Evolutionary conservation across 2,329 filamentous ascomycete genomes (phyloP).

Genomic region (Cladosporium sp.): DNA sequence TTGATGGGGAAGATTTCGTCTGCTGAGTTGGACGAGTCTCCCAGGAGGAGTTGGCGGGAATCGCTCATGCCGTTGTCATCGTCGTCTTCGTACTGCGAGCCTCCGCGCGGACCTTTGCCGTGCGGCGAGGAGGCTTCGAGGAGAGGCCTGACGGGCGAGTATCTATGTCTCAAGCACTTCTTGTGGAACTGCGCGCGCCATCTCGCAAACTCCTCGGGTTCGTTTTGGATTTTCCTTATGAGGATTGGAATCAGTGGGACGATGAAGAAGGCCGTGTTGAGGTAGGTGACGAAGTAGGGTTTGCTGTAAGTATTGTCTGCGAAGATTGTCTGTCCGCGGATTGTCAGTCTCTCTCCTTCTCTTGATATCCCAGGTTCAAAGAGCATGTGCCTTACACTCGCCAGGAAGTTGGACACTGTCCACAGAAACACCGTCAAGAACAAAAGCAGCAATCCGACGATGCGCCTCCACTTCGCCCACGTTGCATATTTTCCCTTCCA

Average conservation of each 20-base stretch:
- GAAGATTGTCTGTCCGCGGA: constrained; percentile 71
- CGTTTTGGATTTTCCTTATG: constrained; percentile 31
- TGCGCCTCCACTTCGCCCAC: constrained; percentile 50
- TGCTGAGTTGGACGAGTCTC: constrained; percentile 17
- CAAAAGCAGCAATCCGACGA: constrained; percentile 73
- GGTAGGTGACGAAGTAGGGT: constrained; percentile 92
- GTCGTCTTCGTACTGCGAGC: too few species aligned
- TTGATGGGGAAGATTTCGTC: not conserved
- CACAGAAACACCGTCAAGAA: constrained; percentile 83
- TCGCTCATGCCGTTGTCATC: constrained; percentile 8
- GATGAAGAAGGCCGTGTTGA: constrained; percentile 87
- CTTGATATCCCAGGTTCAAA: too few species aligned
- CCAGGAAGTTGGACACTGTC: constrained; percentile 91
- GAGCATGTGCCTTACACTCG: constrained; percentile 86
- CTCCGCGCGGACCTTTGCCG: not conserved
- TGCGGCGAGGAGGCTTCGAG: constrained; percentile 1
- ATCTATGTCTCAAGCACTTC: constrained; percentile 4
- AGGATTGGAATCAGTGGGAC: constrained; percentile 69
- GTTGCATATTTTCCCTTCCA: not conserved
- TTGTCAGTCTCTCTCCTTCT: not conserved
- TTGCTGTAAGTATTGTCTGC: constrained; percentile 91
- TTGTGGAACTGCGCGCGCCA: constrained; percentile 17
- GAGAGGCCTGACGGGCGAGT: constrained; percentile 4
- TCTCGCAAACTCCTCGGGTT: constrained; percentile 24
- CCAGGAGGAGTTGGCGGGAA: constrained; percentile 19